These are phyloP conservation scores for Oryza longistaminata DNA, from an alignment of 176 grass and related monocot genomes.

Conservation along the genomic window DNA sequence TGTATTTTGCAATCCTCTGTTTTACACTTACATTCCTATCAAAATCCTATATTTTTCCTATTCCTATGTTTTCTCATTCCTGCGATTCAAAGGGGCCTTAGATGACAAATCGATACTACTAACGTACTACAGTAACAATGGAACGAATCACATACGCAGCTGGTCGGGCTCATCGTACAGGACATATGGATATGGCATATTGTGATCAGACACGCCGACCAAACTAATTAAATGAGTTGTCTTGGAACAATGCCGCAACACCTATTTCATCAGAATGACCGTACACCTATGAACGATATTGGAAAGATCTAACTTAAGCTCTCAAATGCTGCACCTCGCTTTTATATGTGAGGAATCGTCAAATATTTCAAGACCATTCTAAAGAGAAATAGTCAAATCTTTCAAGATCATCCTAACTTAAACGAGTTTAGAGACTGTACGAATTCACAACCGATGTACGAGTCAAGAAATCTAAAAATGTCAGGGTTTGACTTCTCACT, in stretches of 20 bases:
- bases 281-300: background rate
- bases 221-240: slow-evolving; percentile 12
- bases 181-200: slow-evolving; percentile 16
- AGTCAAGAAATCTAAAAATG: slow-evolving; percentile 20
- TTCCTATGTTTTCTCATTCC: too few species aligned
- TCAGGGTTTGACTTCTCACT: background rate
- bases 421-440: background rate
- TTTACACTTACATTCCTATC: too few species aligned
- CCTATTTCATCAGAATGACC: background rate
- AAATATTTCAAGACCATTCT: too few species aligned
- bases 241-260: background rate
- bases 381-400: background rate
- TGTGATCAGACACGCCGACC: slow-evolving; percentile 7
- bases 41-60: too few species aligned
- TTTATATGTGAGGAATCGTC: background rate
- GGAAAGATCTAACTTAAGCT: background rate
- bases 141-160: background rate
- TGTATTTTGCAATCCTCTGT: too few species aligned
- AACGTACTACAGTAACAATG: background rate
- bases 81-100: too few species aligned
- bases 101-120: background rate
- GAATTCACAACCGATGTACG: background rate
- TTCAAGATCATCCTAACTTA: background rate
- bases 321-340: background rate
- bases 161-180: background rate